A percentile compares a stretch with the other conserved stretches of the same genome.
phyloP scores from a whole-genome alignment of 139 green algal genomes.

The Auxenochlorella pyrenoidosa region DNA sequence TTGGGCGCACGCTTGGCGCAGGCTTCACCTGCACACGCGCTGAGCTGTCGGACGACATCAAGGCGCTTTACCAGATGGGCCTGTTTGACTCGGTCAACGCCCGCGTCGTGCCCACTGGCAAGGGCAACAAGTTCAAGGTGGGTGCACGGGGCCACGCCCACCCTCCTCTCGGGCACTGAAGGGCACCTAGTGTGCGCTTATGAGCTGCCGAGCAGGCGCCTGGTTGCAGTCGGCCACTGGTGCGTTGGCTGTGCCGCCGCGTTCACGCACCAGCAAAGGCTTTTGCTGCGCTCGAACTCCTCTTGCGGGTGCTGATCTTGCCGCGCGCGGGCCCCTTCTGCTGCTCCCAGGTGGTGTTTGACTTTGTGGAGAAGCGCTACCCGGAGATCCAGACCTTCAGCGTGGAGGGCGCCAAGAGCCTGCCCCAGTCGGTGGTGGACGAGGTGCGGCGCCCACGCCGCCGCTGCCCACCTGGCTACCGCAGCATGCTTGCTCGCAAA shows the following conservation, averaged over 20 bases:
- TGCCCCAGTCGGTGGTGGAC: slow-evolving; percentile 51
- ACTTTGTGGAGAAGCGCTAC: slow-evolving; percentile 71
- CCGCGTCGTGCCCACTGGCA: slow-evolving; percentile 57
- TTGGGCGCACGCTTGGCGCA: not conserved
- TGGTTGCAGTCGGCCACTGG: too few species aligned
- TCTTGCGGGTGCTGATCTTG: too few species aligned
- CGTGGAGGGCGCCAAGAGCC: slow-evolving; percentile 54
- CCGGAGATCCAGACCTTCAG: slow-evolving; percentile 65
- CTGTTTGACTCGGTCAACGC: slow-evolving; percentile 78
- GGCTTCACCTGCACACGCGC: slow-evolving; percentile 50
- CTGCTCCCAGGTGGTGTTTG: slow-evolving; percentile 57
- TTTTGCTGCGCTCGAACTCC: too few species aligned
- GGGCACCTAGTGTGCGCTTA: too few species aligned
- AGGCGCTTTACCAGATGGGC: slow-evolving; percentile 56
- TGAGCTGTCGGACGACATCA: slow-evolving; percentile 62
- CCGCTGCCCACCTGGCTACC: not conserved
- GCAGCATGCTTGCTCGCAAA: too few species aligned
- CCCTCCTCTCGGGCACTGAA: too few species aligned
- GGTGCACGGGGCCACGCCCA: not conserved
- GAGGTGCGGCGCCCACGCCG: slow-evolving; percentile 30
- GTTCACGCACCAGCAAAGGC: too few species aligned
- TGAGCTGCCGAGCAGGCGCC: too few species aligned
- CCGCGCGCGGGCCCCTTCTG: too few species aligned
- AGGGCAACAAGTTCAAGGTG: slow-evolving; percentile 51
- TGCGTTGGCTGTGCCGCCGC: too few species aligned